Percentiles rank a stretch among this genome's conserved stretches.
These are phyloP conservation scores for Suhomyces sp. DNA, from an alignment of 805 yeast species.

Conservation along the genomic window DNA sequence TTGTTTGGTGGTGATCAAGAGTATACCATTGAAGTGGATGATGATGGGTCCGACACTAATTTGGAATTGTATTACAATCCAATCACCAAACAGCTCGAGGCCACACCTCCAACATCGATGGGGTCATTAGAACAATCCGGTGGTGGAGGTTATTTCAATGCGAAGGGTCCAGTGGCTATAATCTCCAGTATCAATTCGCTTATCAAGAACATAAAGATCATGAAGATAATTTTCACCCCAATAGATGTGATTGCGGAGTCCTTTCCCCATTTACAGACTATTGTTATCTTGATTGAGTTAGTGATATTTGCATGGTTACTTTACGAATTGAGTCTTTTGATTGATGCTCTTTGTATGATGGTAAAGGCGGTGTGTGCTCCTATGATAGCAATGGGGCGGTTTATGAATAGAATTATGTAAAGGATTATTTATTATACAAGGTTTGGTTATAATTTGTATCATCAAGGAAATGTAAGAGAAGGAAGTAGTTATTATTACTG, in stretches of 20 bases:
- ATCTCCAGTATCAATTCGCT: slow-evolving; percentile 32
- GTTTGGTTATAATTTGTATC: too few relatives aligned
- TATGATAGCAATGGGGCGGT: slow-evolving; percentile 44
- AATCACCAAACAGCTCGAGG: slow-evolving; percentile 31
- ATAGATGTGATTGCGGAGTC: slow-evolving; percentile 37
- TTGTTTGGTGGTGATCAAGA: slow-evolving; percentile 18
- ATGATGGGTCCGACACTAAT: slow-evolving; percentile 23
- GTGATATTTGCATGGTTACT: slow-evolving; percentile 41
- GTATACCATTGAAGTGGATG: slow-evolving; percentile 28
- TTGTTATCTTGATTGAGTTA: slow-evolving; percentile 40
- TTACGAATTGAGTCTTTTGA: slow-evolving; percentile 40
- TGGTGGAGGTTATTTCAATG: background rate
- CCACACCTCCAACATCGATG: slow-evolving; percentile 20
- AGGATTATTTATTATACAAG: background rate
- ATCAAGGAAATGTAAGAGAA: too few relatives aligned
- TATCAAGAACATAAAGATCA: slow-evolving; percentile 34
- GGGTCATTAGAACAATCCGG: slow-evolving; percentile 5
- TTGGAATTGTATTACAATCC: slow-evolving; percentile 35
- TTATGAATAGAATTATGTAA: slow-evolving; percentile 43
- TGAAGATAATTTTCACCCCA: slow-evolving; percentile 40
- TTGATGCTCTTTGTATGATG: slow-evolving; percentile 46
- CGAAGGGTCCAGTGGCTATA: slow-evolving; percentile 16
- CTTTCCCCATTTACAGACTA: slow-evolving; percentile 38
- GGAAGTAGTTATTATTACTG: too few relatives aligned
- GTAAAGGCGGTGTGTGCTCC: slow-evolving; percentile 47